These are phyloP conservation scores for Incumbomyces lentus DNA, from an alignment of 2,329 filamentous ascomycete genomes.

Conservation along the genomic window DNA sequence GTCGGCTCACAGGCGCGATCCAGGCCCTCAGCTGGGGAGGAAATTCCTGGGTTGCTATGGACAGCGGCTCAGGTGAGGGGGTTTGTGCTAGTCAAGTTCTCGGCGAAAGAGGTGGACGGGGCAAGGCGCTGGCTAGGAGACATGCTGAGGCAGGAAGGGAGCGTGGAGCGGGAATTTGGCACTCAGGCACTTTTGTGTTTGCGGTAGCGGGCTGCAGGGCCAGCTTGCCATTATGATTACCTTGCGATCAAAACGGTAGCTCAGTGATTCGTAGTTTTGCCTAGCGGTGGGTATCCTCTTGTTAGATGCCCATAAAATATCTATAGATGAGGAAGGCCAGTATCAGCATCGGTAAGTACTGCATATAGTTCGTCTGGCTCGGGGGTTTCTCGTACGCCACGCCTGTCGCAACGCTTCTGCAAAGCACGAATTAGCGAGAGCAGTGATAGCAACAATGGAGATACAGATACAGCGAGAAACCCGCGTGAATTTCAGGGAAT, in stretches of 20 bases:
- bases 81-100: slow-evolving; percentile 87
- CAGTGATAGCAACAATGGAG: no score
- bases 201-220: slow-evolving; percentile 29
- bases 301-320: slow-evolving; percentile 1
- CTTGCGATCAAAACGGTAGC: no score
- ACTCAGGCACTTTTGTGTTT: slow-evolving; percentile 72
- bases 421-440: not conserved
- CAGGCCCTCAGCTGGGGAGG: no score
- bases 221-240: no score
- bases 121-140: slow-evolving; percentile 68
- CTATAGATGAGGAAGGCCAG: not conserved
- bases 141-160: slow-evolving; percentile 67
- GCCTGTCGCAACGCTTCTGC: not conserved
- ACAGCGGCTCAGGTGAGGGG: slow-evolving; percentile 70
- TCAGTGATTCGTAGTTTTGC: no score
- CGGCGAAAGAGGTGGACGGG: slow-evolving; percentile 68
- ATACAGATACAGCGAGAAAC: no score
- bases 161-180: slow-evolving; percentile 61
- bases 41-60: slow-evolving; percentile 54
- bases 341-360: slow-evolving; percentile 1
- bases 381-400: slow-evolving; percentile 1
- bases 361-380: not conserved
- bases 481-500: no score
- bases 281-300: not conserved
- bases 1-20: no score